Evolutionary conservation across 2,329 filamentous ascomycete species (phyloP).

Genomic region (Colletotrichum sp.): DNA sequence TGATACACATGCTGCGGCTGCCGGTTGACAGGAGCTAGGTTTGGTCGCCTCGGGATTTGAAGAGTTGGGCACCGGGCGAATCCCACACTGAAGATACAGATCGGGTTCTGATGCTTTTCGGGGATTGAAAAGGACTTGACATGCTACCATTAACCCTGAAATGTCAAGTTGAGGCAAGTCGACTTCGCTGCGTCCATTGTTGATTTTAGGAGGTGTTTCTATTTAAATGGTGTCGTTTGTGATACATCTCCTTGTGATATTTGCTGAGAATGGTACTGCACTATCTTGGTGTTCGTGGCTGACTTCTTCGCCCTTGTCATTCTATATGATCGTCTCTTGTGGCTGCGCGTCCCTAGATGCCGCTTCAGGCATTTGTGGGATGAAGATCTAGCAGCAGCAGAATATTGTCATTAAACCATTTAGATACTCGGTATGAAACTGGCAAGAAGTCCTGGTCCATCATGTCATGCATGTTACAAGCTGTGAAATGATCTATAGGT

Average conservation of each 20-base stretch:
- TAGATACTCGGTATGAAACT: background rate
- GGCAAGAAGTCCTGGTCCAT: background rate
- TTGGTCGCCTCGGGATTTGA: background rate
- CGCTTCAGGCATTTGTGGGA: background rate
- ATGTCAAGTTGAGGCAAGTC: background rate
- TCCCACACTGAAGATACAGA: background rate
- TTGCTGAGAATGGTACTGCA: background rate
- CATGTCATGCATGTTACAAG: background rate
- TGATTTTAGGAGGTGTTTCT: background rate
- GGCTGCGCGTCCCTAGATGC: background rate
- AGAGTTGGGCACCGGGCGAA: background rate
- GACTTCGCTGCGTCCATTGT: background rate
- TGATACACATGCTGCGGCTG: background rate
- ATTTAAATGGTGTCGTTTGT: background rate
- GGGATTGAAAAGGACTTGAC: background rate
- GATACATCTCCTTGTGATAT: background rate
- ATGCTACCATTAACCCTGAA: background rate
- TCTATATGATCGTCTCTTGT: background rate
- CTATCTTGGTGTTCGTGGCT: background rate
- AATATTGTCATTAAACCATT: background rate
- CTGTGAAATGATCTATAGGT: background rate
- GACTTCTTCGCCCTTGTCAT: background rate
- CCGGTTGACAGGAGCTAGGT: background rate
- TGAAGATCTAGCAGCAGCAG: background rate
- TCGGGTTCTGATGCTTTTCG: background rate